A percentile compares a stretch with the other conserved stretches of the same genome.
Conservation (phyloP, 371 early-diverging fungal genomes). For the Circinella umbellata region DNA sequence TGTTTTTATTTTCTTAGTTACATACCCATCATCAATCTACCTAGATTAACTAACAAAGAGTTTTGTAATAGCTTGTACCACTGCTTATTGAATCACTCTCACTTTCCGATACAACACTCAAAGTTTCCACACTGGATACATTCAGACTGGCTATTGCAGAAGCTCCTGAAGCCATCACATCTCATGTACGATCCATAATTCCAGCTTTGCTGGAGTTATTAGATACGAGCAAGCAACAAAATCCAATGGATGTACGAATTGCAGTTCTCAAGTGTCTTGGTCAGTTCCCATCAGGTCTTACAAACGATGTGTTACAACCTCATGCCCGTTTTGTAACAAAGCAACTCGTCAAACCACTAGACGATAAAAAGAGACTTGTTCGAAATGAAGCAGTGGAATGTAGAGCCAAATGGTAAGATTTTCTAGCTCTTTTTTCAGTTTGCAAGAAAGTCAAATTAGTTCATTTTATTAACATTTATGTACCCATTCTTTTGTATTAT, state of each 20-base stretch:
- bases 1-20: conserved; percentile 21
- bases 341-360: conserved; percentile 68
- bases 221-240: conserved; percentile 29
- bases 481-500: neutral
- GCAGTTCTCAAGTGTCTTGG: conserved; percentile 77
- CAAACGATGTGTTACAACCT: conserved; percentile 65
- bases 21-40: neutral
- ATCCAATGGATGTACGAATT: conserved; percentile 62
- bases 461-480: neutral
- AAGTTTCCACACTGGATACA: conserved; percentile 78
- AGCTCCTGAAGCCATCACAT: conserved; percentile 64
- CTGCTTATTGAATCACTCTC: conserved; percentile 74
- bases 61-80: conserved; percentile 64
- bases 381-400: conserved; percentile 89
- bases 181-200: conserved; percentile 57
- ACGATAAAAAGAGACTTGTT: conserved; percentile 89
- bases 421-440: neutral
- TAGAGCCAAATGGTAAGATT: conserved; percentile 78
- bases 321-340: conserved; percentile 65
- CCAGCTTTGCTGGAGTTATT: conserved; percentile 54
- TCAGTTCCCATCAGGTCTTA: conserved; percentile 64
- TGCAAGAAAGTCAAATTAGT: neutral
- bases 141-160: conserved; percentile 68
- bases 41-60: no score
- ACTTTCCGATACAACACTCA: conserved; percentile 65